Base-by-base conservation (phyloP, 768 basidiomycete species). In the Tremella yokohamensis region DNA sequence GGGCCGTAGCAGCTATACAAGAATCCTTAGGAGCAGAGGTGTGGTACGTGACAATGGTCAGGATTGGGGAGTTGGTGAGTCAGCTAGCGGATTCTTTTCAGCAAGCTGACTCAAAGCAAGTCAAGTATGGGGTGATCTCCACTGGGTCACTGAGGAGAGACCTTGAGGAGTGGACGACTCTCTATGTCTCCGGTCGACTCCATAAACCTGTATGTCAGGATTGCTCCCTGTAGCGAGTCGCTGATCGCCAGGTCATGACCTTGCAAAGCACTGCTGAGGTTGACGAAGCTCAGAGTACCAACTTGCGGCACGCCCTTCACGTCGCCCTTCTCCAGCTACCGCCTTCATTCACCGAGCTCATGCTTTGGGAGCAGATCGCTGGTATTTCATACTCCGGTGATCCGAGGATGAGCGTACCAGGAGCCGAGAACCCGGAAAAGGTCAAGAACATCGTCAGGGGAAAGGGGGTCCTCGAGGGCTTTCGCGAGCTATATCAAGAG, bases 71-170 rank as follows among this genome's bases (percentile, higher is more conserved):
- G 51, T 86, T 87, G 68, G 90, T 96, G 76, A 76, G 90, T 72
- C 25, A 18, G 6, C 34, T 49, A 29, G 18, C 40, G 55, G 16
- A 48, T 20, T n/a, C 11, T 11, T 29, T 13, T 39, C 40, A 24
- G 19, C 34, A 52, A 34, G 22, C 48, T 22, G 34, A 34, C 18
- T 4, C n/a, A 8, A 49, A 96, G 90, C 87, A 81, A 52, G 89
- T 98, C 79, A 99, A 99, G 79, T 99, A 99, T 74, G 96, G 96
- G 13, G 85, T 96, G 24, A 93, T 93, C 34, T 90, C 90, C 0
- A 83, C 94, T 8, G 89, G 93, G 68, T 86, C 85, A 59, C 83
- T 99, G 25, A 91, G 89, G 66, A 83, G 85, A 0, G 96, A 99
- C 72, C 80, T 98, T 24, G 82, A 93, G 53, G 88, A 90, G 70